phyloP scores from a whole-genome alignment of 805 yeast genomes.

The Nakazawaea wyomingensis region DNA sequence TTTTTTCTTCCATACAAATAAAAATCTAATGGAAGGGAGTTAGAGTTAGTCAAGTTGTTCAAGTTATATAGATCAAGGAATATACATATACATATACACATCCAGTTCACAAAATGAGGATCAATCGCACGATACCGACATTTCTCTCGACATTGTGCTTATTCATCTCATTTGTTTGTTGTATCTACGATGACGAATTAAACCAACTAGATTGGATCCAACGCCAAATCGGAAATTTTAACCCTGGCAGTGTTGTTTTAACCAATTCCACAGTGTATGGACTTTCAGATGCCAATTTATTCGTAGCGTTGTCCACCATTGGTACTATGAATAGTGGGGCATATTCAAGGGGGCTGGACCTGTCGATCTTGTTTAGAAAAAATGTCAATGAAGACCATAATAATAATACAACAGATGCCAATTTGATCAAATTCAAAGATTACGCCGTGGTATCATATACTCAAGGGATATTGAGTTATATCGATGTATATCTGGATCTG shows the following conservation, averaged over 20 bases:
- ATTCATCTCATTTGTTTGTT: conserved; percentile 11
- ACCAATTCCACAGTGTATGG: conserved; percentile 14
- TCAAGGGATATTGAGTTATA: not conserved
- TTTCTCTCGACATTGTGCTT: not conserved
- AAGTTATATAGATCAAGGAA: no score
- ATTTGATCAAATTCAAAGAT: not conserved
- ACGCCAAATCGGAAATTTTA: conserved; percentile 34
- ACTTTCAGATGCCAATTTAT: conserved; percentile 22
- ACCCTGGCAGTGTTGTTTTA: conserved; percentile 13
- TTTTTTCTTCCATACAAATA: no score
- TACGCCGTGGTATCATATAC: not conserved
- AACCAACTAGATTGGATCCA: conserved; percentile 51
- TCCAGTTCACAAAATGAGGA: no score
- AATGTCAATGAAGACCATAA: not conserved
- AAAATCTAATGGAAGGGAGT: no score
- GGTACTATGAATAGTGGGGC: not conserved
- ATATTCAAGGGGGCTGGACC: no score
- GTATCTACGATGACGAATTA: conserved; percentile 45
- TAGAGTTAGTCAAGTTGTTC: no score
- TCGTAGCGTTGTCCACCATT: conserved; percentile 21
- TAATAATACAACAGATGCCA: no score
- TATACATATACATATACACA: no score
- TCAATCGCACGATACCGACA: not conserved
- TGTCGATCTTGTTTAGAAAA: no score
- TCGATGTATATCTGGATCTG: not conserved